Percentiles rank a stretch among this genome's conserved stretches.
These are phyloP conservation scores for Gardenia jasminoides DNA, from an alignment of 257 asterid genomes.

Conservation along the genomic window DNA sequence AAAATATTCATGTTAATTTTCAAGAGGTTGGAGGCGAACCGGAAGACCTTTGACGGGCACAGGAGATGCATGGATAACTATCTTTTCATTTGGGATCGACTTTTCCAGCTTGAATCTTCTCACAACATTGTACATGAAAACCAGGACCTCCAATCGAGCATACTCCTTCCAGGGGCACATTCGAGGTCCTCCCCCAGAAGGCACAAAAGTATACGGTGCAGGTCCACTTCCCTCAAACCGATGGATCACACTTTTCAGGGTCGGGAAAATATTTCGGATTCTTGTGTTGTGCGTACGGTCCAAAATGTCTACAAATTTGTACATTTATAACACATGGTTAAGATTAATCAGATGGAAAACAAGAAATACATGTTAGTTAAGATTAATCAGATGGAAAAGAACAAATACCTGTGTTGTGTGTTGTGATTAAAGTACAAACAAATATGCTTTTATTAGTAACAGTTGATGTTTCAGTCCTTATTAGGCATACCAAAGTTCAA, in stretches of 20 bases:
- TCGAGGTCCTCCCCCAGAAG: slow-evolving; percentile 17
- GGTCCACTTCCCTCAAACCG: not conserved
- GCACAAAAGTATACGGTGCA: not conserved
- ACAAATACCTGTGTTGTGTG: too few relatives aligned
- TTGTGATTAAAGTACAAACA: too few relatives aligned
- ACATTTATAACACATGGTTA: too few relatives aligned
- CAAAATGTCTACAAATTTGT: not conserved
- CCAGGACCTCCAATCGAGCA: not conserved
- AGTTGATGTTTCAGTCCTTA: too few relatives aligned
- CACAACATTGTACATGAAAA: not conserved
- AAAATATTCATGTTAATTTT: too few relatives aligned
- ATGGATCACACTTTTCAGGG: not conserved
- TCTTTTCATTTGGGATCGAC: not conserved
- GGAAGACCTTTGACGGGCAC: not conserved
- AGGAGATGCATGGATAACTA: not conserved
- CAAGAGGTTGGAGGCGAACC: not conserved
- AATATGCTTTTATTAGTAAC: too few relatives aligned
- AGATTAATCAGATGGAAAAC: too few relatives aligned
- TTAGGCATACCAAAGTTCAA: too few relatives aligned
- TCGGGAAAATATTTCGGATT: not conserved
- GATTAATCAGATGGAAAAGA: too few relatives aligned
- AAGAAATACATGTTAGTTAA: too few relatives aligned
- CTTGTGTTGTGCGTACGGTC: not conserved
- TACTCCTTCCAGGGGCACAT: not conserved
- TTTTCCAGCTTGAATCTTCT: not conserved